Evolutionary conservation across 177 flowering plant species (phyloP).

Genomic region (Vitis hybrid): DNA sequence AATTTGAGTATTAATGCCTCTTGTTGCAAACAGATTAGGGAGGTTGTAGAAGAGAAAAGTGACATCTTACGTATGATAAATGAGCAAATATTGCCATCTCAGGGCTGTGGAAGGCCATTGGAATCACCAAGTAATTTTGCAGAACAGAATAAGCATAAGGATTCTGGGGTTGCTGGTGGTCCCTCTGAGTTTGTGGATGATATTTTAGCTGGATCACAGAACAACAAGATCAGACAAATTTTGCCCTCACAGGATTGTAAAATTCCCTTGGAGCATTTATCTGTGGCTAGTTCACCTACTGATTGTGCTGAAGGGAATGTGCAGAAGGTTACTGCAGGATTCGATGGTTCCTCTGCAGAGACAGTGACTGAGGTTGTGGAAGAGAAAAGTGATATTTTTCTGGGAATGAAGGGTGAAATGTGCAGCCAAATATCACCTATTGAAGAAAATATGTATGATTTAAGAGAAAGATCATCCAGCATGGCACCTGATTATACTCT

Average conservation of each 20-base stretch:
- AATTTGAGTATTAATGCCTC: neutral
- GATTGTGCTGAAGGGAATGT: too few species aligned
- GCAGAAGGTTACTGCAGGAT: too few species aligned
- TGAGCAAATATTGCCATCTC: neutral
- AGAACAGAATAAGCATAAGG: constrained; percentile 3
- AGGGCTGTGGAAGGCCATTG: constrained; percentile 3
- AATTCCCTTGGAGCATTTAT: too few species aligned
- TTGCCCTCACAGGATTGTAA: too few species aligned
- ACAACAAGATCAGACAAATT: too few species aligned
- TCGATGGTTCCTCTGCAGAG: neutral
- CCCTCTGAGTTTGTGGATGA: constrained; percentile 3
- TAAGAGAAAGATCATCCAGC: constrained; percentile 14
- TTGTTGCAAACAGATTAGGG: neutral
- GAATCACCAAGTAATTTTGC: constrained; percentile 1
- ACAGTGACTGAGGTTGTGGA: constrained; percentile 5
- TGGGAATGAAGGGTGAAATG: constrained; percentile 1
- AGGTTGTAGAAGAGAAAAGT: neutral
- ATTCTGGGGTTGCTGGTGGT: neutral
- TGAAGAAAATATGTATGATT: constrained; percentile 21
- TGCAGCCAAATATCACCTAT: neutral
- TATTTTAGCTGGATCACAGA: too few species aligned
- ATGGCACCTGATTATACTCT: constrained; percentile 18
- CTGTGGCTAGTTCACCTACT: too few species aligned
- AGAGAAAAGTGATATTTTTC: constrained; percentile 14
- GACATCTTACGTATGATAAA: neutral